phyloP scores from a whole-genome alignment of 78 protist species.

The Speleostelium caveatum region DNA sequence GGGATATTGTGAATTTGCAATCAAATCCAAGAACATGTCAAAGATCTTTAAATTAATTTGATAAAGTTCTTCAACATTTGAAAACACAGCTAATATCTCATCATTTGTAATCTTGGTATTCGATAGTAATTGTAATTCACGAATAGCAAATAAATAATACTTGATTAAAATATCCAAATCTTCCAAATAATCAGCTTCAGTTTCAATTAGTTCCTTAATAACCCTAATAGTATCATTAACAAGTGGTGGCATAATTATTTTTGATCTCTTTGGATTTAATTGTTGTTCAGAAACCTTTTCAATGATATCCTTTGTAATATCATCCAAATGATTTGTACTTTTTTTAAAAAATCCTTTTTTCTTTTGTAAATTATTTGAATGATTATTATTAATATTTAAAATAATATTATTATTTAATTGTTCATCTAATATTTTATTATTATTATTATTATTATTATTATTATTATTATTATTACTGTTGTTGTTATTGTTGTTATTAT shows the following conservation, averaged over 20 bases:
- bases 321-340: not conserved
- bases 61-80: conserved; percentile 49
- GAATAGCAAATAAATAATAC: conserved; percentile 1
- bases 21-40: conserved; percentile 8
- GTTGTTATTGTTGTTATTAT: not conserved
- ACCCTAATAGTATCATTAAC: conserved; percentile 14
- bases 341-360: conserved; percentile 13
- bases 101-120: not conserved
- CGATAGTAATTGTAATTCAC: not conserved
- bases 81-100: conserved; percentile 22
- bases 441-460: not conserved
- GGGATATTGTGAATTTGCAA: conserved; percentile 17
- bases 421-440: not conserved
- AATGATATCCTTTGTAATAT: not conserved
- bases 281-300: conserved; percentile 1
- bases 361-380: not conserved
- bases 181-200: conserved; percentile 64
- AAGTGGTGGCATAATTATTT: not conserved
- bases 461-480: not conserved
- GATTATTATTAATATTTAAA: not conserved
- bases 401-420: too few relatives aligned
- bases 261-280: not conserved
- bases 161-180: conserved; percentile 36
- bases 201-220: conserved; percentile 53
- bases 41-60: not conserved